Conservation (phyloP, 2,329 filamentous ascomycete genomes). For the Fusarium ramigenum region DNA sequence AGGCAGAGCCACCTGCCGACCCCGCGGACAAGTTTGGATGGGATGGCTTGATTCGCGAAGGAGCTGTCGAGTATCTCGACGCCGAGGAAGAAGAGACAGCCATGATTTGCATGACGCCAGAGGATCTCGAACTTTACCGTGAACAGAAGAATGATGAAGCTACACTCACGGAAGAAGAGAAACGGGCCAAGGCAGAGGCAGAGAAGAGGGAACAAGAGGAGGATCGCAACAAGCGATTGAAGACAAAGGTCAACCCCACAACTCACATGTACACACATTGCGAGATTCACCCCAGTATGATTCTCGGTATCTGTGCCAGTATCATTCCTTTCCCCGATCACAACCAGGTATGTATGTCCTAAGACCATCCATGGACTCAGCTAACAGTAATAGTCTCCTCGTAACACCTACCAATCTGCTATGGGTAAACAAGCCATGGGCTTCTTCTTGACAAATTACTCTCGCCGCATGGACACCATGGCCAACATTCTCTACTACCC, state of each 20-base stretch:
- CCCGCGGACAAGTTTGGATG: constrained; percentile 78
- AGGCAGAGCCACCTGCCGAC: constrained; percentile 71
- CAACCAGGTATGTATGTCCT: constrained; percentile 73
- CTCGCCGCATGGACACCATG: constrained; percentile 99
- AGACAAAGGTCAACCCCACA: constrained; percentile 85
- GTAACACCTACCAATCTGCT: constrained; percentile 98
- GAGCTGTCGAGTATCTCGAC: constrained; percentile 94
- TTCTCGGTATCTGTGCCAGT: constrained; percentile 96
- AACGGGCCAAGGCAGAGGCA: constrained; percentile 55
- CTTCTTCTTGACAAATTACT: constrained; percentile 97
- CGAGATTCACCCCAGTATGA: constrained; percentile 99
- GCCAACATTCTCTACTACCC: constrained; percentile 99
- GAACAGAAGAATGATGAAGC: constrained; percentile 73
- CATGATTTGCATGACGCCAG: constrained; percentile 99
- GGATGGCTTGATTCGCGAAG: constrained; percentile 83
- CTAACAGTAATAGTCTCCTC: constrained; percentile 73
- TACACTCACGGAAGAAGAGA: constrained; percentile 20
- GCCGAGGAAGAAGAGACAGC: constrained; percentile 98
- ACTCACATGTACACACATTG: constrained; percentile 97
- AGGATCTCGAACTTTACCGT: constrained; percentile 85
- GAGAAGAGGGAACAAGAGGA: constrained; percentile 48
- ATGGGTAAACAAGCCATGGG: constrained; percentile 99
- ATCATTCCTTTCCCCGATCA: constrained; percentile 99
- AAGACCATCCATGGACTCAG: neutral
- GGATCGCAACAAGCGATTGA: constrained; percentile 86